These are phyloP conservation scores for Proliferodiscus dingleyae DNA, from an alignment of 2,329 filamentous ascomycete genomes.

Conservation along the genomic window DNA sequence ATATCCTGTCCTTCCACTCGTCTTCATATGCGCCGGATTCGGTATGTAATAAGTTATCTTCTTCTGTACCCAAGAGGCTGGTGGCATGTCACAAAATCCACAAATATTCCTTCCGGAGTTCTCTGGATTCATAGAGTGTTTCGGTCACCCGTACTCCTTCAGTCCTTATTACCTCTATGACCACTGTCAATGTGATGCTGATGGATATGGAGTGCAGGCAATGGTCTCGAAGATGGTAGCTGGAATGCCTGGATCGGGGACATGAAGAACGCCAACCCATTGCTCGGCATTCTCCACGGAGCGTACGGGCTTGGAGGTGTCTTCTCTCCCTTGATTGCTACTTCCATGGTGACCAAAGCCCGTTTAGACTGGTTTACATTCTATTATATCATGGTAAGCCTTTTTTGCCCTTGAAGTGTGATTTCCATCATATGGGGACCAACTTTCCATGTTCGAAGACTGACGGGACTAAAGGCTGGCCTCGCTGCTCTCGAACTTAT, in stretches of 20 bases:
- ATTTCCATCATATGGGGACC: neutral
- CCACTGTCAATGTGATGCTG: too few relatives aligned
- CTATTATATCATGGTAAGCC: conserved; percentile 68
- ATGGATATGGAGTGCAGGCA: neutral
- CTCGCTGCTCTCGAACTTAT: conserved; percentile 51
- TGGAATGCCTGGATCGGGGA: conserved; percentile 63
- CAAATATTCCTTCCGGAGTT: too few relatives aligned
- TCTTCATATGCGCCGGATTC: conserved; percentile 62
- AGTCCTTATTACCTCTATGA: too few relatives aligned
- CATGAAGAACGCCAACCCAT: conserved; percentile 62
- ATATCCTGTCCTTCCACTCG: conserved; percentile 60
- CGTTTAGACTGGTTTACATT: conserved; percentile 64
- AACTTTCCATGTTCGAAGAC: conserved; percentile 21
- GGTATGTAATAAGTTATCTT: conserved; percentile 28
- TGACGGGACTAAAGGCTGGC: conserved; percentile 38
- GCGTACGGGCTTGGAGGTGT: conserved; percentile 69
- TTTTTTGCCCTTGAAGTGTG: neutral
- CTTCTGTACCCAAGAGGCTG: too few relatives aligned
- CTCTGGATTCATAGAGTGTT: too few relatives aligned
- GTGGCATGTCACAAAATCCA: too few relatives aligned
- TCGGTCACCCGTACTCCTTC: too few relatives aligned
- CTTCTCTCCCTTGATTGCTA: conserved; percentile 64
- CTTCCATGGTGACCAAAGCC: conserved; percentile 64
- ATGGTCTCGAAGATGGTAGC: conserved; percentile 43
- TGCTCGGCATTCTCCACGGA: conserved; percentile 44